Conservation (phyloP, 257 asterid species). For the Nemophila menziesii region DNA sequence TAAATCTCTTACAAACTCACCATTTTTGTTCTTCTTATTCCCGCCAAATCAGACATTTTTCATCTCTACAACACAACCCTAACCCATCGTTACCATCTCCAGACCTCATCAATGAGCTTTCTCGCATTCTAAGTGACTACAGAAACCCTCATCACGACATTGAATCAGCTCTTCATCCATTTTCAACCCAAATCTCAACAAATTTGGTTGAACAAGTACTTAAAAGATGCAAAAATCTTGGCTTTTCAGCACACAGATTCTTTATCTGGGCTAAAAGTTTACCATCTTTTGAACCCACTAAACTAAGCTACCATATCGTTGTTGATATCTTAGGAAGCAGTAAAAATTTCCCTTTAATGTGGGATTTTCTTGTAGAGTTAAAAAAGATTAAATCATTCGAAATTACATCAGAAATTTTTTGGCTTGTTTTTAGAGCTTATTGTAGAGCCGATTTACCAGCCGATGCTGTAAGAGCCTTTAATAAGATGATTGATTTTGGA, state of each 20-base stretch:
- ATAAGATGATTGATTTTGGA: conserved; percentile 78
- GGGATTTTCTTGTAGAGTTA: conserved; percentile 70
- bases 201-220: conserved; percentile 62
- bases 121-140: conserved; percentile 71
- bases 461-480: conserved; percentile 77
- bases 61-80: conserved; percentile 15
- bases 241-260: conserved; percentile 88
- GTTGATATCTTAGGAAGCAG: conserved; percentile 67
- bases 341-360: conserved; percentile 64
- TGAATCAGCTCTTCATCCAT: conserved; percentile 73
- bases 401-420: conserved; percentile 43
- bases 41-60: background rate
- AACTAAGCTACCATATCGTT: conserved; percentile 53
- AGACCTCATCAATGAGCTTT: conserved; percentile 53
- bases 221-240: conserved; percentile 69
- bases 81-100: conserved; percentile 21
- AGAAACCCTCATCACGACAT: conserved; percentile 77
- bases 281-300: conserved; percentile 57
- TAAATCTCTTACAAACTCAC: conserved; percentile 4
- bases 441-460: conserved; percentile 65
- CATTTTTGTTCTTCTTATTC: conserved; percentile 8
- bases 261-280: conserved; percentile 61
- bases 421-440: conserved; percentile 58
- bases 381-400: conserved; percentile 29
- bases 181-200: conserved; percentile 28